phyloP scores from a whole-genome alignment of 1,284 basidiomycete species.

The Sanghuangporus sanghuang region DNA sequence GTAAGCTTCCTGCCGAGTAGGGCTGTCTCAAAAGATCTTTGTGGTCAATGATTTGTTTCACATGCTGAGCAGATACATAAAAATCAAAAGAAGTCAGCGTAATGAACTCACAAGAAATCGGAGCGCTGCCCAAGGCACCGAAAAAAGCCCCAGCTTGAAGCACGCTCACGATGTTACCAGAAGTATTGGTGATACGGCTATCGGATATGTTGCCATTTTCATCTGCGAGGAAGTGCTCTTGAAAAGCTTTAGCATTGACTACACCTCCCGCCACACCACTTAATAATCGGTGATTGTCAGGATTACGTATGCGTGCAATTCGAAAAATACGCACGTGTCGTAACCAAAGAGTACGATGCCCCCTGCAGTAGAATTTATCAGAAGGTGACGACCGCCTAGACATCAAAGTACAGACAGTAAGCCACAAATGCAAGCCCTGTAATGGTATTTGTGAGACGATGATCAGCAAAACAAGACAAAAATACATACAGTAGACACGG shows the following conservation, averaged over 20 bases:
- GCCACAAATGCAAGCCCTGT: neutral
- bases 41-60: too few species aligned
- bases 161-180: conserved; percentile 67
- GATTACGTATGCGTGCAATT: neutral
- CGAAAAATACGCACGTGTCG: conserved; percentile 48
- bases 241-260: conserved; percentile 58
- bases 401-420: neutral
- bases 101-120: conserved; percentile 47
- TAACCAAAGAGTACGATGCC: conserved; percentile 79
- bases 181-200: conserved; percentile 41
- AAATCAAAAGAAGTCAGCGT: neutral
- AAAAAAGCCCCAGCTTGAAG: conserved; percentile 81
- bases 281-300: neutral
- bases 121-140: conserved; percentile 63
- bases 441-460: conserved; percentile 44
- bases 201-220: conserved; percentile 33
- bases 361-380: conserved; percentile 31
- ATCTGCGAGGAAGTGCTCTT: conserved; percentile 50
- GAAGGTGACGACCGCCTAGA: neutral
- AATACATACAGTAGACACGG: conserved; percentile 48
- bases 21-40: conserved; percentile 29
- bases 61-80: too few species aligned
- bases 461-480: conserved; percentile 54
- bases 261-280: conserved; percentile 62
- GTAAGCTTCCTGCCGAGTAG: conserved; percentile 51